Evolutionary conservation across 176 grass and related monocot genomes (phyloP), one percentile per base, ranked within the genome.

Genomic region (Oryza meyeriana): DNA sequence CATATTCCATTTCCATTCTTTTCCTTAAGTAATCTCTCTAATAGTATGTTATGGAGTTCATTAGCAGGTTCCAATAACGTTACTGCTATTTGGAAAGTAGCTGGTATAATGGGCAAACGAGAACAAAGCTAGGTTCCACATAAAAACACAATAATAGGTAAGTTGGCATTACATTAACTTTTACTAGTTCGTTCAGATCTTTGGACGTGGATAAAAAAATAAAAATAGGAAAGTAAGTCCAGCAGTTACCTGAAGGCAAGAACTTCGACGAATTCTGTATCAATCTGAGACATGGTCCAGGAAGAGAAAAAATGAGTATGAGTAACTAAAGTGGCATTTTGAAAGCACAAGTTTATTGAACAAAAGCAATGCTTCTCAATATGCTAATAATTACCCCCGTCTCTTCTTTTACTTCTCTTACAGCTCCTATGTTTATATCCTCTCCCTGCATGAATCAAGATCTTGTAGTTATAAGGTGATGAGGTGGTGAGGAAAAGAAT

Each of bases 391-490:
- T 83, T 95, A 99, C 96, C 85, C 96, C 96, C 4, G 96, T 99
- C 83, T 99, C 93, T 93, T 99, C 93, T 91, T 99, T 99, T 67
- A 99, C 96, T 90, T 99, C 93, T 78, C 96, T 91, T 74, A 95
- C 50, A 12, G 52, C 96, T 86, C 93, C 96, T 85, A 80, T 47
- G 58, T 86, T 85, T 83, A 99, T 93, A 61, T 95, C 91, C 83
- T 95, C 93, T 78, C 87, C 96, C 96, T 99, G 70, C 29, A 72
- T 68, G 64, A 52, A 79, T 30, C 85, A 88, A 61, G 24, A 78
- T 78, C 35, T 73, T 82, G 44, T 57, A 26, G 57, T 87, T 57
- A 52, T 76, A 64, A 31, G 31, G 32, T 82, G 18, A 38, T 12
- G 79, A 74, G 34, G 66, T 38, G 71, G 13, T 39, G 70, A 71